Percentiles rank a stretch among this genome's conserved stretches.
These are phyloP conservation scores for Fomes fomentarius DNA, from an alignment of 1,284 basidiomycete genomes.

Conservation along the genomic window DNA sequence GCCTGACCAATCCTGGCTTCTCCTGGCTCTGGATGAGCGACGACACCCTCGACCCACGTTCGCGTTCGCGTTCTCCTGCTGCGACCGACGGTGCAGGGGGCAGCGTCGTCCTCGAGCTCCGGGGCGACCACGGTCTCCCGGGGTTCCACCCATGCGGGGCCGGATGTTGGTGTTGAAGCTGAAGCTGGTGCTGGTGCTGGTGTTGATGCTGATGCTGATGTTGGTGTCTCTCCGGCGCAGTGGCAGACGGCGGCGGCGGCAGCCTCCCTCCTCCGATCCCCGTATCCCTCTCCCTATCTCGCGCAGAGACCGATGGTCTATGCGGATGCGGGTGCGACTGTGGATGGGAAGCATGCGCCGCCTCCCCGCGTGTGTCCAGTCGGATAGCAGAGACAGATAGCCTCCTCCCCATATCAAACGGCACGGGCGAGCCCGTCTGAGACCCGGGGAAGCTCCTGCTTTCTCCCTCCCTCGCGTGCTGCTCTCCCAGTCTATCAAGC, in stretches of 20 bases:
- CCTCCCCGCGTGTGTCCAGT: constrained; percentile 40
- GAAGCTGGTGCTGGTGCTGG: background rate
- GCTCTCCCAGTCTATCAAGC: constrained; percentile 34
- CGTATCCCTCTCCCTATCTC: background rate
- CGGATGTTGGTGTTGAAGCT: background rate
- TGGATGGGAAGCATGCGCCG: background rate
- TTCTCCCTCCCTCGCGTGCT: constrained; percentile 40
- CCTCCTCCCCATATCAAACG: constrained; percentile 49
- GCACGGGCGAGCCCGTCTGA: constrained; percentile 47
- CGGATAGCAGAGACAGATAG: constrained; percentile 52
- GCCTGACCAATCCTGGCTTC: constrained; percentile 16
- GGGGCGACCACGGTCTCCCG: constrained; percentile 11
- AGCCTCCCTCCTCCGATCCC: constrained; percentile 1
- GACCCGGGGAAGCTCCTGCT: constrained; percentile 36
- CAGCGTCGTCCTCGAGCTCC: constrained; percentile 11
- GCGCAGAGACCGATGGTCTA: background rate
- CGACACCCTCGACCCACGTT: too few species aligned
- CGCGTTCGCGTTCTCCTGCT: background rate
- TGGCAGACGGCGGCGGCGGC: constrained; percentile 15
- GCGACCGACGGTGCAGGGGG: constrained; percentile 8
- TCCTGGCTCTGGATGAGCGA: constrained; percentile 11
- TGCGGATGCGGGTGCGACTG: constrained; percentile 2
- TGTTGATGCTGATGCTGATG: background rate
- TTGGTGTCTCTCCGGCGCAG: background rate
- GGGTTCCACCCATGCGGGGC: constrained; percentile 2